Conservation (phyloP, 2,329 filamentous ascomycete genomes). For the Alternaria brassicicola region DNA sequence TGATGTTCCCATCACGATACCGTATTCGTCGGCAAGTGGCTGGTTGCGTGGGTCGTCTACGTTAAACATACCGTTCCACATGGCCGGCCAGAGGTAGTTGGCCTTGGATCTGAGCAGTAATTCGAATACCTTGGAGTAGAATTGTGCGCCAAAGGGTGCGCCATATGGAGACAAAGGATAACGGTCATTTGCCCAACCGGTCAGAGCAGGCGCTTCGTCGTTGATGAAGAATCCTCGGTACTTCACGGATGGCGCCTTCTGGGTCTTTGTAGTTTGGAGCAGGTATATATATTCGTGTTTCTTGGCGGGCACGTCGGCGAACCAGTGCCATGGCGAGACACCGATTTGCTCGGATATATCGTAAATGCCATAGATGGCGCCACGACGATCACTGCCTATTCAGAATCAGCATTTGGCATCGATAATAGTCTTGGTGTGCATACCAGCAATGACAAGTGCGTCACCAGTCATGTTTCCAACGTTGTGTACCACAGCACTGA, state of each 20-base stretch:
- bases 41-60: constrained; percentile 73
- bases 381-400: constrained; percentile 64
- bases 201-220: constrained; percentile 70
- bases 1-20: constrained; percentile 73
- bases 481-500: constrained; percentile 62
- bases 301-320: constrained; percentile 65
- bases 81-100: constrained; percentile 77
- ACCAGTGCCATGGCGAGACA: constrained; percentile 73
- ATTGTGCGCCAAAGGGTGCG: constrained; percentile 60
- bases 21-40: constrained; percentile 73
- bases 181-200: constrained; percentile 68
- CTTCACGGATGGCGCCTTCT: constrained; percentile 67
- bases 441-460: constrained; percentile 69
- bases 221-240: constrained; percentile 75
- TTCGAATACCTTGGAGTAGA: constrained; percentile 74
- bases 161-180: constrained; percentile 55
- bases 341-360: constrained; percentile 76
- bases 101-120: constrained; percentile 71
- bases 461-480: constrained; percentile 62
- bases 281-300: constrained; percentile 62
- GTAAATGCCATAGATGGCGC: constrained; percentile 73
- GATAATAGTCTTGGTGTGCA: not conserved
- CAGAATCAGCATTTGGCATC: constrained; percentile 9
- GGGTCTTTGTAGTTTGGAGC: constrained; percentile 60
- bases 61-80: constrained; percentile 74